Conservation (phyloP, 108 stramenopile species). For the Nitzschia sp. region DNA sequence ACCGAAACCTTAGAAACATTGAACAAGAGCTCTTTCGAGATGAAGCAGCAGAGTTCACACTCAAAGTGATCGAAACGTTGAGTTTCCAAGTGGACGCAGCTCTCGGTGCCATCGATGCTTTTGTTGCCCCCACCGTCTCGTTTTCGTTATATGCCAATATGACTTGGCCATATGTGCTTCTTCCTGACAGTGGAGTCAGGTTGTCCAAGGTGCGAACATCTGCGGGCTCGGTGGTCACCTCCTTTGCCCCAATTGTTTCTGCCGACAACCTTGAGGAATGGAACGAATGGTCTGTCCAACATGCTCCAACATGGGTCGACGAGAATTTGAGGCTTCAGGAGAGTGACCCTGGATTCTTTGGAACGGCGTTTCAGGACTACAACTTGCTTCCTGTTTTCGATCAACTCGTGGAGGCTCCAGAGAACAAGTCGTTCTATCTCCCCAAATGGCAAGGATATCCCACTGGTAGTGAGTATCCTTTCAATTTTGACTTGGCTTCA, state of each 20-base stretch:
- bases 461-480: conserved; percentile 6
- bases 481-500: background rate
- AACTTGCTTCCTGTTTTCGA: too few relatives aligned
- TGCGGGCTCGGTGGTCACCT: conserved; percentile 34
- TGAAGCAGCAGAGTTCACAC: too few relatives aligned
- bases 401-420: too few relatives aligned
- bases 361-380: too few relatives aligned
- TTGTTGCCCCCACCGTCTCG: too few relatives aligned
- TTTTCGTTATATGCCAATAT: too few relatives aligned
- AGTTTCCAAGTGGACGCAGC: too few relatives aligned
- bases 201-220: conserved; percentile 25
- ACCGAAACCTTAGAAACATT: too few relatives aligned
- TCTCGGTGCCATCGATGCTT: too few relatives aligned
- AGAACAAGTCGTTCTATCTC: conserved; percentile 11
- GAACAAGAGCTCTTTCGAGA: too few relatives aligned
- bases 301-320: conserved; percentile 26
- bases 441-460: conserved; percentile 32
- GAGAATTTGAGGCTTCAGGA: conserved; percentile 18
- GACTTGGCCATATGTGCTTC: background rate
- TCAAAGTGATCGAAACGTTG: too few relatives aligned
- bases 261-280: conserved; percentile 27
- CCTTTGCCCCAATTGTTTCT: conserved; percentile 22
- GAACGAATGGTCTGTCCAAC: conserved; percentile 35
- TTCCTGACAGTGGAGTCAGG: conserved; percentile 42
- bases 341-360: too few relatives aligned